These are phyloP conservation scores for Botrytis porri DNA, from an alignment of 2,329 filamentous ascomycete genomes.

Conservation along the genomic window DNA sequence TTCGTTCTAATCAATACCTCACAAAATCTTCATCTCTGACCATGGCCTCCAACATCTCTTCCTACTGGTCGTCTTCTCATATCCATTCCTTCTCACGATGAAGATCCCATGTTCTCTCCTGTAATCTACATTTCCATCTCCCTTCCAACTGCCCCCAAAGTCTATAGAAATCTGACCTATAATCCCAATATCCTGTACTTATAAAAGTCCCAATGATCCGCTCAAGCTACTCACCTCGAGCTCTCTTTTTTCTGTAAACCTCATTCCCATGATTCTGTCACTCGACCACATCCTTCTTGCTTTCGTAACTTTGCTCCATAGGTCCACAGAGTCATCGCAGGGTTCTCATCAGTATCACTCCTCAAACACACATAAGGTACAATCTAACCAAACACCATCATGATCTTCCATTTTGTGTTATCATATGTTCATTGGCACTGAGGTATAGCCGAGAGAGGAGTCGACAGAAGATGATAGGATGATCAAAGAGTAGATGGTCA, in stretches of 20 bases:
- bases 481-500: not conserved
- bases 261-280: not conserved
- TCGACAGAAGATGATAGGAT: not conserved
- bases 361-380: not conserved
- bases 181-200: not conserved
- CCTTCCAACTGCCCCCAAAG: not conserved
- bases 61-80: fast-evolving
- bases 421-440: fast-evolving
- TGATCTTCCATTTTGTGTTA: not conserved
- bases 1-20: not conserved
- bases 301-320: not conserved
- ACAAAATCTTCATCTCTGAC: not conserved
- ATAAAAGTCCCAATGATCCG: not conserved
- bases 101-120: not conserved
- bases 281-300: not conserved
- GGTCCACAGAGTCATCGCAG: fast-evolving
- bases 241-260: not conserved
- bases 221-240: not conserved
- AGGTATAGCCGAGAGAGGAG: fast-evolving
- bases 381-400: fast-evolving
- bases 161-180: not conserved
- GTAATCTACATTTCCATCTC: fast-evolving
- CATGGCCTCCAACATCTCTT: not conserved
- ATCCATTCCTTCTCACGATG: not conserved
- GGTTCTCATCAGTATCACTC: not conserved